Base-by-base conservation (phyloP, 108 stramenopile species). In the Cyclotella choctawhatcheeana region DNA sequence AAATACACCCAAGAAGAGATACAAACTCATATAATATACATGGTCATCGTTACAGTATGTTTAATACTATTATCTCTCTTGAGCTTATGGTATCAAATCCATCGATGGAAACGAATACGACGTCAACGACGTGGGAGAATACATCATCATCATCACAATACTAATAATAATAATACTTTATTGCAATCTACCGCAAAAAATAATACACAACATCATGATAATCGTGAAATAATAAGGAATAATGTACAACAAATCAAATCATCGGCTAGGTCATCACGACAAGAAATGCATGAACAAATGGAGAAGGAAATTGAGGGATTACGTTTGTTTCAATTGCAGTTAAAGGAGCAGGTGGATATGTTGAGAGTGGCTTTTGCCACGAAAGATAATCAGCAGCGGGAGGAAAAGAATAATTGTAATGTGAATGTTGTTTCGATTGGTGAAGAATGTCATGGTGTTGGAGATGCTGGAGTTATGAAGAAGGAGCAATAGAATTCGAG, bases 301-400 rank as follows among this genome's bases (percentile, higher is more conserved):
- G 47, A 1, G 12, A 30, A 29, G 20, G 58, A 40, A 12, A 32
- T 71, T 12, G 47, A 71, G 18, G 59, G 37, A 37, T 61, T 71
- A 31, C 58, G 59, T 32, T n/a, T 24, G 29, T 71, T 71, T 60
- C 69, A 71, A 25, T 8, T 1, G 7, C 34, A 71, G 31, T 55
- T 60, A 16, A 29, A 18, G 27, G 47, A 24, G 25, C 58, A 71
- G 45, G 33, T 71, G 33, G 48, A 32, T 27, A 24, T 43, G 27
- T 34, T 71, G 44, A 71, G n/a, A 29, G 44, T 20, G 55, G 44
- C 58, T 61, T 60, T 60, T 48, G 29, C 30, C 6, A 40, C 3
- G 24, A 18, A 48, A 34, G 45, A 48, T 34, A 20, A 67, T 21
- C n/a, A n/a, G n/a, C n/a, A n/a, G n/a, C n/a, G n/a, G 37, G 47